Base-by-base conservation (phyloP, 331 rosid species). In the Telfairia occidentalis region DNA sequence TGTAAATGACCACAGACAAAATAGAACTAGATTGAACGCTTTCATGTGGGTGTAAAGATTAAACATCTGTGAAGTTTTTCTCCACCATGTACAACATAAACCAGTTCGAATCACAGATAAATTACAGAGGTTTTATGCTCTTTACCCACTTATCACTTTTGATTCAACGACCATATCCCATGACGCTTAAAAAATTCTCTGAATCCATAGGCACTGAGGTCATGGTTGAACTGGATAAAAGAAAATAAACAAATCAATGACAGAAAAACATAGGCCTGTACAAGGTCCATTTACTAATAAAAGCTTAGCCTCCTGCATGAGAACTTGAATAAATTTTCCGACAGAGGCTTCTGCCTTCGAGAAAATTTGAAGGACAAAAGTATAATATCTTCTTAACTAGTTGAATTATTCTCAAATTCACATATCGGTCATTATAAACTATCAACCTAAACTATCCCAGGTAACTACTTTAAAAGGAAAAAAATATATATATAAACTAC, bases 101-200 rank as follows among this genome's bases (percentile, higher is more conserved):
- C 70, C 70, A 18, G 70, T 61, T 61, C 6, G 7, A 58, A 58
- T 58, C 5, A 61, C 70, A 32, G 11, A 61, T 28, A 28, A 28
- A 26, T 28, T 58, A 28, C 21, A 61, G 16, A 32, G 24, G 69
- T n/a, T 13, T 28, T 5, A 30, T 30, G 42, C 12, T 15, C 67
- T 60, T 61, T 66, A 60, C 61, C 69, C 58, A 40, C 74, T 43
- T 80, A 72, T 80, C 75, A 86, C 69, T 85, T 86, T 2, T 61
- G 63, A 76, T 81, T 83, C 37, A 87, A 87, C 52, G 91, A 40
- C 76, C 26, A 61, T 58, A 91, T 75, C 49, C 90, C 89, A 19
- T 88, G 78, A 54, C 92, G 90, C 92, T 89, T 91, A 86, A 94
- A 90, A 84, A 87, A 86, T 82, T 94, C 96, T 82, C 98, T 86